Percentiles rank a stretch among this genome's conserved stretches.
phyloP scores from a whole-genome alignment of 2,329 filamentous ascomycete genomes.

The Aspergillus sp. region DNA sequence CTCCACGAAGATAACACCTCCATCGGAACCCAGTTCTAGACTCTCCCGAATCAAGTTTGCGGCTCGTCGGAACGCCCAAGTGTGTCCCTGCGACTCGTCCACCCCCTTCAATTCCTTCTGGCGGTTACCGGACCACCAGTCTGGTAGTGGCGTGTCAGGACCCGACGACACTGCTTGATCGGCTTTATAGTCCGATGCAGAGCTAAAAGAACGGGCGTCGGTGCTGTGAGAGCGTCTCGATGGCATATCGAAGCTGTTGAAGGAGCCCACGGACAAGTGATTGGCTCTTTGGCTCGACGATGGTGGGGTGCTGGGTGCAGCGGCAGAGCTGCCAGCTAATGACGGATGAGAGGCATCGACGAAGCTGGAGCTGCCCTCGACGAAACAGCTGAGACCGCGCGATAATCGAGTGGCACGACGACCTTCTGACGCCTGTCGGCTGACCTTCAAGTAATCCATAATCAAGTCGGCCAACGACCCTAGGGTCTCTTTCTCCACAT shows the following conservation, averaged over 20 bases:
- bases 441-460: slow-evolving; percentile 62
- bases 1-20: slow-evolving; percentile 49
- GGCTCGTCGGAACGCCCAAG: slow-evolving; percentile 51
- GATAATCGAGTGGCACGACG: slow-evolving; percentile 56
- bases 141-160: slow-evolving; percentile 32
- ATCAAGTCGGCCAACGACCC: slow-evolving; percentile 59
- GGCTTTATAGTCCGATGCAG: slow-evolving; percentile 29
- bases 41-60: slow-evolving; percentile 52
- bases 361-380: slow-evolving; percentile 53
- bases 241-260: slow-evolving; percentile 24
- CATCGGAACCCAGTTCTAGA: slow-evolving; percentile 47
- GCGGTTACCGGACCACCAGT: slow-evolving; percentile 35
- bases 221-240: slow-evolving; percentile 32
- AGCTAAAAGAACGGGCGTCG: slow-evolving; percentile 30
- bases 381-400: slow-evolving; percentile 57
- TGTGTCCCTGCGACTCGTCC: slow-evolving; percentile 41
- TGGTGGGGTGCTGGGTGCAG: slow-evolving; percentile 23
- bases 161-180: slow-evolving; percentile 33
- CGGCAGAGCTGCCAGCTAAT: slow-evolving; percentile 22
- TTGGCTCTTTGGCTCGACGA: slow-evolving; percentile 26
- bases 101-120: slow-evolving; percentile 25
- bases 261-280: slow-evolving; percentile 27
- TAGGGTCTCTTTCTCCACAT: slow-evolving; percentile 51
- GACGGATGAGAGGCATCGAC: slow-evolving; percentile 32
- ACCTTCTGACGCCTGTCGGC: slow-evolving; percentile 56